Evolutionary conservation across 2,329 filamentous ascomycete genomes (phyloP).

Genomic region (Phyllosticta citribraziliensis): DNA sequence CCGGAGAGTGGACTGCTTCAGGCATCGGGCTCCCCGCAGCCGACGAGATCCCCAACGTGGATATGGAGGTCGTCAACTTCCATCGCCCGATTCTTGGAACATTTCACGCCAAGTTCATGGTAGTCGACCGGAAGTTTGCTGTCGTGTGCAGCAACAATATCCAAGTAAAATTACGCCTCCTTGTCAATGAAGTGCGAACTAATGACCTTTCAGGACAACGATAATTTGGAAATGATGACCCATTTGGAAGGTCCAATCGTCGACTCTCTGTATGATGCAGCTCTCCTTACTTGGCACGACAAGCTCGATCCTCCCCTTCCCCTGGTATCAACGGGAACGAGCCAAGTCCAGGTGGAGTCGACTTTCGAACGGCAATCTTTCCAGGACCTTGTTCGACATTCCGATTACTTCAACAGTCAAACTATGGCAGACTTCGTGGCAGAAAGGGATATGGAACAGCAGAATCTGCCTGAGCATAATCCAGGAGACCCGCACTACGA

Average conservation of each 20-base stretch:
- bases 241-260: constrained; percentile 69
- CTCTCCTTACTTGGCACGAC: constrained; percentile 62
- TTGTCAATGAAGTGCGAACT: not conserved
- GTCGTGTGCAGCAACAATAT: constrained; percentile 72
- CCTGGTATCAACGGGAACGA: constrained; percentile 42
- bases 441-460: not conserved
- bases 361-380: constrained; percentile 23
- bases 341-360: constrained; percentile 11
- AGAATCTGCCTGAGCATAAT: constrained; percentile 39
- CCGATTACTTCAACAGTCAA: not conserved
- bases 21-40: constrained; percentile 50
- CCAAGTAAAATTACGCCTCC: constrained; percentile 22
- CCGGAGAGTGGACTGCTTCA: constrained; percentile 46
- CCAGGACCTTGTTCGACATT: constrained; percentile 14
- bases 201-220: constrained; percentile 44
- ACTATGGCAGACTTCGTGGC: no score
- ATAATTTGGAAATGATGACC: constrained; percentile 73
- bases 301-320: constrained; percentile 51
- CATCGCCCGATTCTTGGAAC: constrained; percentile 63
- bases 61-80: constrained; percentile 64
- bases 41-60: constrained; percentile 59
- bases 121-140: constrained; percentile 63
- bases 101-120: constrained; percentile 68
- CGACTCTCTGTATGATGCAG: constrained; percentile 65
- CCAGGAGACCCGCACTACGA: constrained; percentile 56